These are phyloP conservation scores for Dissophora globulifera DNA, from an alignment of 192 early-diverging fungal genomes.

Conservation along the genomic window DNA sequence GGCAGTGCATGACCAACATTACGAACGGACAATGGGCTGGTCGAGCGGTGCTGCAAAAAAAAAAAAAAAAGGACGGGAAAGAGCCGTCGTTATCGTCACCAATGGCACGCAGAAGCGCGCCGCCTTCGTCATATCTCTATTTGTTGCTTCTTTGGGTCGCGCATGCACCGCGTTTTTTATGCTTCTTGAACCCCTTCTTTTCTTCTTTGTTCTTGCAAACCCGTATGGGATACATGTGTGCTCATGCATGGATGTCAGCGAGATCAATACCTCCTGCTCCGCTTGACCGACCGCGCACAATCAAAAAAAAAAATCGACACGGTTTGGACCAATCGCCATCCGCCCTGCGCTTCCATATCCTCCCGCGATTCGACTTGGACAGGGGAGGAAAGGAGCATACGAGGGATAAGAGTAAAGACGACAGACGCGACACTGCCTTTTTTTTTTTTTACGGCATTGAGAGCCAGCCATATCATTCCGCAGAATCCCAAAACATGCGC, in stretches of 20 bases:
- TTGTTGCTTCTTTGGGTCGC: conserved; percentile 3
- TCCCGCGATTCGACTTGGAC: neutral
- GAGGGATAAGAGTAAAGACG: no score
- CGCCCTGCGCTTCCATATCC: neutral
- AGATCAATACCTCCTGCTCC: neutral
- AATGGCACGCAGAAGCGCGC: neutral
- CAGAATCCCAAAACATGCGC: no score
- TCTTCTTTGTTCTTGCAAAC: neutral
- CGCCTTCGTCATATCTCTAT: conserved; percentile 8
- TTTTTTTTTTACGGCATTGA: no score
- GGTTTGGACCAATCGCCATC: conserved; percentile 32
- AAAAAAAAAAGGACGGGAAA: no score
- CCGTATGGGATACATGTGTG: conserved; percentile 12
- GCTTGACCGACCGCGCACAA: neutral
- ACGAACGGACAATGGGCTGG: no score
- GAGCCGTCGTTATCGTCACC: neutral
- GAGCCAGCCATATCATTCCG: no score
- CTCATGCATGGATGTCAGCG: conserved; percentile 1
- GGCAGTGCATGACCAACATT: neutral
- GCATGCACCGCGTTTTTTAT: no score
- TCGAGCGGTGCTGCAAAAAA: neutral
- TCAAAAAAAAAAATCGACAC: conserved; percentile 14
- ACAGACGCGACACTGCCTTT: no score
- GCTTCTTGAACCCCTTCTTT: neutral
- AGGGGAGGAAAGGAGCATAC: no score